A percentile compares a stretch with the other conserved stretches of the same genome.
These are phyloP conservation scores for Saccharomyces hybrid DNA, from an alignment of 1,139 yeast genomes.

Conservation along the genomic window DNA sequence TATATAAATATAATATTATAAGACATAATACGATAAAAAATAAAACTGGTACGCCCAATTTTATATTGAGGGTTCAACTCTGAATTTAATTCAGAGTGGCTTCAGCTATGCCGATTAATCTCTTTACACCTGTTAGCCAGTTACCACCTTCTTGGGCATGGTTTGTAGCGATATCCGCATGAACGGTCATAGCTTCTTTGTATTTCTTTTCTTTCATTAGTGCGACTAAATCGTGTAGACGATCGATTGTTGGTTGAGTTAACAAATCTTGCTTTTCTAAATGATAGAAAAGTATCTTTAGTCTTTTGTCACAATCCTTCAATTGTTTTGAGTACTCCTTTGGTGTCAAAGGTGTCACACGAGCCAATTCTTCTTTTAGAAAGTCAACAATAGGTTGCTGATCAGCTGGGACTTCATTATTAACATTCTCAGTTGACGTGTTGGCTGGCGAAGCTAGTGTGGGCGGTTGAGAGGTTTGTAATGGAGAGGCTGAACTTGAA, in stretches of 20 bases:
- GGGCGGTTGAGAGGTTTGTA: conserved; percentile 6
- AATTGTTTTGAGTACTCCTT: conserved; percentile 67
- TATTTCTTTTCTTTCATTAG: conserved; percentile 51
- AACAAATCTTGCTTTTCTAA: conserved; percentile 68
- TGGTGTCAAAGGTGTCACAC: conserved; percentile 70
- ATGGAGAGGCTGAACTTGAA: conserved; percentile 1
- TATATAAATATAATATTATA: neutral
- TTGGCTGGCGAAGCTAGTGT: conserved; percentile 7
- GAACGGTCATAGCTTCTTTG: conserved; percentile 49
- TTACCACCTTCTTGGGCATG: conserved; percentile 74
- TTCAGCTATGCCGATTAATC: conserved; percentile 69
- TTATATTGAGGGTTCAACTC: neutral
- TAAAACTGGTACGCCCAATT: neutral
- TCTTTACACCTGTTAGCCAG: conserved; percentile 90
- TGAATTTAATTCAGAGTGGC: conserved; percentile 24
- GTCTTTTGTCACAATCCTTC: conserved; percentile 73
- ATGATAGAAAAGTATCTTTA: conserved; percentile 69
- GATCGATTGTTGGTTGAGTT: conserved; percentile 47
- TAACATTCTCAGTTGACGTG: neutral
- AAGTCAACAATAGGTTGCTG: conserved; percentile 52
- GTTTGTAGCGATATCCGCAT: conserved; percentile 55
- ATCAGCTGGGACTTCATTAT: conserved; percentile 42
- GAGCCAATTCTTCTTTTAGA: conserved; percentile 47
- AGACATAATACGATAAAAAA: neutral
- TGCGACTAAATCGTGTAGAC: conserved; percentile 45